These are phyloP conservation scores for Imleria badia DNA, from an alignment of 768 basidiomycete species.

Conservation along the genomic window DNA sequence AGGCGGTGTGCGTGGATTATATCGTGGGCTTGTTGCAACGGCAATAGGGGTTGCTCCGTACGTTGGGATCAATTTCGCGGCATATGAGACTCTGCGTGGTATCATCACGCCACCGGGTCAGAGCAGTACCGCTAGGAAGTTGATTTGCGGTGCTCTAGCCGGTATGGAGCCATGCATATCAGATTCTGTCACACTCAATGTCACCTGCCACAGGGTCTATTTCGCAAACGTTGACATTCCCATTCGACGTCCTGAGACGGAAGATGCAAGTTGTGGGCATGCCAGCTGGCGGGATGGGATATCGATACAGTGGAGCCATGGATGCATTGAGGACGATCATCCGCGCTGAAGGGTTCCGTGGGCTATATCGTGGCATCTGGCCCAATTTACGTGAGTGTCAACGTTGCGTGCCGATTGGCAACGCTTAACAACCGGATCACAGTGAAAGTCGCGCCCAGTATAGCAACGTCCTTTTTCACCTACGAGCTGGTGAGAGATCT, in stretches of 20 bases:
- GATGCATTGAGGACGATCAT: slow-evolving; percentile 74
- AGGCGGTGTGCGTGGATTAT: slow-evolving; percentile 83
- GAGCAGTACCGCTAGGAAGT: slow-evolving; percentile 62
- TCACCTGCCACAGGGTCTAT: slow-evolving; percentile 59
- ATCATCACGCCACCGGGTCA: slow-evolving; percentile 82
- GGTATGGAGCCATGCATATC: slow-evolving; percentile 42
- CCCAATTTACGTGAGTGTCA: slow-evolving; percentile 72
- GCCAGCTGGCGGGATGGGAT: slow-evolving; percentile 52
- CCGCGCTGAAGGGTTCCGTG: slow-evolving; percentile 68
- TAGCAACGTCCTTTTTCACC: slow-evolving; percentile 83
- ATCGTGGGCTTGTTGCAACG: slow-evolving; percentile 83
- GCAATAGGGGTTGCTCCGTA: slow-evolving; percentile 90
- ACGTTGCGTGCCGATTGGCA: slow-evolving; percentile 3
- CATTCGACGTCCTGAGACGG: slow-evolving; percentile 89
- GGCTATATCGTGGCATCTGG: slow-evolving; percentile 86
- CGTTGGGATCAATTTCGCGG: slow-evolving; percentile 90
- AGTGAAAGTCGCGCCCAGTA: slow-evolving; percentile 93
- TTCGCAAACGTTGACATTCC: slow-evolving; percentile 93
- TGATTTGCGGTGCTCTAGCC: slow-evolving; percentile 84
- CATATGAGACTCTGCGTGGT: slow-evolving; percentile 82
- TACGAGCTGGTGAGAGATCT: slow-evolving; percentile 68
- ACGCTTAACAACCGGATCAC: slow-evolving; percentile 14
- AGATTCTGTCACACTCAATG: slow-evolving; percentile 5
- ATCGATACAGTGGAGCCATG: slow-evolving; percentile 77
- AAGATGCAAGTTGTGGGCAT: slow-evolving; percentile 96